Base-by-base conservation (phyloP, 1,139 yeast genomes). In the Yamadazyma jaroonii region DNA sequence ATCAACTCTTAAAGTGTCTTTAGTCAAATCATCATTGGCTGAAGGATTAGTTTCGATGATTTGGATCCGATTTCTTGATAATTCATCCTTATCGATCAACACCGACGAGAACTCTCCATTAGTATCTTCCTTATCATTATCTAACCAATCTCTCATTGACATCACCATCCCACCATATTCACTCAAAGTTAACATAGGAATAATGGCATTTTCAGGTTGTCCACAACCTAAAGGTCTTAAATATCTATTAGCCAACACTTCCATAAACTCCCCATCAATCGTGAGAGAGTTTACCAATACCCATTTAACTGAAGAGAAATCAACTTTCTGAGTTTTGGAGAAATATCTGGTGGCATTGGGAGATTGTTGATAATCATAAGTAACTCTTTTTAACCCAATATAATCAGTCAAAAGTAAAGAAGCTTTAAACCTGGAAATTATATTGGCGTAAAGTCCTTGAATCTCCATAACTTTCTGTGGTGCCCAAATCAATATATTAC, bases 81-180 rank as follows among this genome's bases (percentile, higher is more conserved):
- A 64, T 1, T 90, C 86, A 35, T 84, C 88, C 45, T 85, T 86
- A 50, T 89, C 96, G 11, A 94, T 77, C 29, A 83, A 67, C 2
- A 90, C 79, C 37, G 90, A 92, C 2, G 88, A 74, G 9, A 85
- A 61, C 11, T 78, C 77, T 30, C 67, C 70, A 7, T 64, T 55
- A 12, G 56, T 15, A 7, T 22, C n/a, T 10, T 9, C 48, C 6
- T 54, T 55, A n/a, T 64, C 71, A 8, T 62, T 71, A 6, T 85
- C 89, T 9, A 89, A 64, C 92, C 96, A 90, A 57, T 92, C 99
- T 47, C 95, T 72, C 73, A 89, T 75, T 0, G 97, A 81, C 13
- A 92, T 81, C 4, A 90, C 92, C 81, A 92, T 87, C 2, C 99
- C 99, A 25, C 98, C 98, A 54, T 89, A 95, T 53, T 92, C 98